Evolutionary conservation across 768 basidiomycete genomes (phyloP).

Genomic region (Lepiota venenata): DNA sequence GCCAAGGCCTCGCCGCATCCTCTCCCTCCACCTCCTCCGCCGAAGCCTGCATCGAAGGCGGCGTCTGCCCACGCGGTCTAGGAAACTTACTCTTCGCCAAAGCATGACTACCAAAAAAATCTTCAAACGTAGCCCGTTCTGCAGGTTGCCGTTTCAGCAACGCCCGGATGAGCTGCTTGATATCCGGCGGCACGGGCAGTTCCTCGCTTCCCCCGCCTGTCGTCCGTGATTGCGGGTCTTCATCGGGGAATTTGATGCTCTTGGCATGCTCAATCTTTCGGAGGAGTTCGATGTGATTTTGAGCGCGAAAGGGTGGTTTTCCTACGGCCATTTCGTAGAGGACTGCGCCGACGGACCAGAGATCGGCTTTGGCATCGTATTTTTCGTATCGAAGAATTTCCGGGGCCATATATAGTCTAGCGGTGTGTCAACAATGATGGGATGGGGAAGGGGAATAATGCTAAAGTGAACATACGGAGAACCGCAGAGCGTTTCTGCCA

Average conservation of each 20-base stretch:
- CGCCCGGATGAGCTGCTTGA: constrained; percentile 85
- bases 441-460: background rate
- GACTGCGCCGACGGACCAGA: constrained; percentile 98
- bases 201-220: constrained; percentile 49
- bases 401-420: constrained; percentile 96
- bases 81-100: constrained; percentile 78
- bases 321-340: constrained; percentile 95
- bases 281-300: constrained; percentile 93
- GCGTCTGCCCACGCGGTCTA: constrained; percentile 39
- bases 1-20: constrained; percentile 26
- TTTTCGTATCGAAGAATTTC: constrained; percentile 97
- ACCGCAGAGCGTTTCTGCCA: constrained; percentile 97
- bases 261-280: constrained; percentile 92
- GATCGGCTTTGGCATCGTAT: constrained; percentile 96
- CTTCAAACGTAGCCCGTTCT: constrained; percentile 86
- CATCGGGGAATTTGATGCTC: constrained; percentile 92
- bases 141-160: constrained; percentile 81
- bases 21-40: constrained; percentile 20
- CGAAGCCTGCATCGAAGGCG: constrained; percentile 17
- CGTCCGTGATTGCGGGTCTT: constrained; percentile 53
- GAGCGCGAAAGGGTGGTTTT: constrained; percentile 90
- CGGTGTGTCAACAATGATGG: background rate
- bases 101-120: constrained; percentile 85
- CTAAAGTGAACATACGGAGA: constrained; percentile 68
- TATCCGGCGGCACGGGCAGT: constrained; percentile 65